These are phyloP conservation scores for Barnettozyma salicaria DNA, from an alignment of 805 yeast genomes.

Conservation along the genomic window DNA sequence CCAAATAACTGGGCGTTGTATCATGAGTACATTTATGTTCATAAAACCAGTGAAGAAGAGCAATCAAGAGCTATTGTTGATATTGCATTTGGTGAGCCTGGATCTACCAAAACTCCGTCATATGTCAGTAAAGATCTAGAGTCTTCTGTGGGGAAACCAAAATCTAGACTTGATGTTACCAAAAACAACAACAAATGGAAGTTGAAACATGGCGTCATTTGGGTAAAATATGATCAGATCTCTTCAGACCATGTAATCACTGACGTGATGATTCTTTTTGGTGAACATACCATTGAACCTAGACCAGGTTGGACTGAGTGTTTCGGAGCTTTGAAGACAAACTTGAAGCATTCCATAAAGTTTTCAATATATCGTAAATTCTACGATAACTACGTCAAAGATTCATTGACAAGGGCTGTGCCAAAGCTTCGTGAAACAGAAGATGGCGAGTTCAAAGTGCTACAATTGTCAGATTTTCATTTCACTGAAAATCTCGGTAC, in stretches of 20 bases:
- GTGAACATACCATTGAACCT: slow-evolving; percentile 52
- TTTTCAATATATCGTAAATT: background rate
- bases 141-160: slow-evolving; percentile 22
- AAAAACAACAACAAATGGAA: slow-evolving; percentile 35
- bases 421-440: slow-evolving; percentile 20
- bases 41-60: slow-evolving; percentile 9
- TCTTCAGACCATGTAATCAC: slow-evolving; percentile 33
- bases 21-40: slow-evolving; percentile 27
- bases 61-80: slow-evolving; percentile 35
- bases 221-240: slow-evolving; percentile 46
- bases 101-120: slow-evolving; percentile 32
- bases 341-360: slow-evolving; percentile 1
- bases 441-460: slow-evolving; percentile 45
- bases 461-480: slow-evolving; percentile 65
- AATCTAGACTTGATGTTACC: slow-evolving; percentile 21
- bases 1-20: slow-evolving; percentile 16
- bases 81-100: slow-evolving; percentile 35
- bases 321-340: background rate
- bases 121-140: slow-evolving; percentile 32
- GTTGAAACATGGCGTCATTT: slow-evolving; percentile 42
- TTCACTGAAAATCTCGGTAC: slow-evolving; percentile 52
- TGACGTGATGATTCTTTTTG: slow-evolving; percentile 48
- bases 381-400: background rate
- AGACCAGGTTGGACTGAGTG: slow-evolving; percentile 47
- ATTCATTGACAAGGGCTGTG: background rate